Evolutionary conservation across 352 stramenopile genomes (phyloP), one percentile per base, ranked within the genome.

Genomic region (Phytophthora megakarya): DNA sequence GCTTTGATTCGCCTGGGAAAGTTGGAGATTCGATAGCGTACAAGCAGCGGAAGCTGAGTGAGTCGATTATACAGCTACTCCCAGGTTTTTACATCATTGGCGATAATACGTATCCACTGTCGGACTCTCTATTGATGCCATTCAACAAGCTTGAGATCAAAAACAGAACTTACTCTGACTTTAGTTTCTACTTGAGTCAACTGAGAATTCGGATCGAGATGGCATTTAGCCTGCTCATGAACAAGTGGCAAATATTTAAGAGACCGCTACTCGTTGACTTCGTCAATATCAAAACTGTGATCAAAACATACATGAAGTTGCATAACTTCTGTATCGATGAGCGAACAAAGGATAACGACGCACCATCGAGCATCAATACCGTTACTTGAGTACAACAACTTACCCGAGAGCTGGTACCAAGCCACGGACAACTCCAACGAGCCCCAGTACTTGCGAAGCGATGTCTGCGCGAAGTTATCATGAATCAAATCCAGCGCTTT

Each of bases 101-200:
- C 2, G 45, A 57, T 25, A 65, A 57, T 22, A 46, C 38, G 3
- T 57, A 65, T 42, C 45, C 38, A 9, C 21, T 57, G 3, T 50
- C 45, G 9, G 25, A 65, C 9, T 57, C 45, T 5, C 15, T 65
- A 10, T 35, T 65, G 1, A 46, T 65, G 3, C 56, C 37, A 1
- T 57, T 32, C 47, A 65, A 30, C 22, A 65, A 65, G 23, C 18
- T 51, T 13, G 35, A 51, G 7, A 12, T 49, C 7, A 57, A 51
- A 9, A 7, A 3, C 0, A 65, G 30, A 16, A 48, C 30, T 12
- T 21, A 62, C 32, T 62, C 54, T 11, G 33, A 47, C 46, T 80
- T 63, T 46, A 81, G 80, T 40, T 81, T 75, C 52, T 72, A 72
- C 32, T 43, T 77, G 3, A 75, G 52, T 40, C 73, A 82, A 28